Evolutionary conservation across 75 land plant species (phyloP).

Genomic region (Chamaecyparis obtusa): DNA sequence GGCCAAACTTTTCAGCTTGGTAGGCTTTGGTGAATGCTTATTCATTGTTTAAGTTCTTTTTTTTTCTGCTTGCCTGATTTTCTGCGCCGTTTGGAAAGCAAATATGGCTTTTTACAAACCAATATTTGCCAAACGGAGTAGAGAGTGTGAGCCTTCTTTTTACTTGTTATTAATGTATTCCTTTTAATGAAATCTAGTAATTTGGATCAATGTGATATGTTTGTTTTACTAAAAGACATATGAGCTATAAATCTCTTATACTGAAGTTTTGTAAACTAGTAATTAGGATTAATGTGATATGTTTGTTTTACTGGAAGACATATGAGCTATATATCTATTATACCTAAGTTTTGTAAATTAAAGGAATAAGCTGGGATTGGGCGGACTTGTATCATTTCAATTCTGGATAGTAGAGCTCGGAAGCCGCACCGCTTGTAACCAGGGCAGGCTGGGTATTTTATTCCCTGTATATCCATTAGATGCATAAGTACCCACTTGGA

Average conservation of each 20-base stretch:
- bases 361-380: not conserved
- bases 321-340: not conserved
- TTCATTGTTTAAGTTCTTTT: not conserved
- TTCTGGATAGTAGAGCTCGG: not conserved
- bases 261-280: not conserved
- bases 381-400: not conserved
- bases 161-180: not conserved
- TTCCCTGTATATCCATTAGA: not conserved
- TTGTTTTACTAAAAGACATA: not conserved
- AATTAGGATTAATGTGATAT: not conserved
- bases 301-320: not conserved
- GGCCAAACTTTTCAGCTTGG: constrained; percentile 76
- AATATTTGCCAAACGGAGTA: not conserved
- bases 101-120: not conserved
- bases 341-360: not conserved
- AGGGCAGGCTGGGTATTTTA: not conserved
- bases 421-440: not conserved
- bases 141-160: not conserved
- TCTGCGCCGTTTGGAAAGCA: not conserved
- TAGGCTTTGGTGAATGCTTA: constrained; percentile 14
- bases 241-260: not conserved
- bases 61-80: no score
- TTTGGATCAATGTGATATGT: not conserved
- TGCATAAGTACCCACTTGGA: not conserved
- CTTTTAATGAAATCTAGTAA: not conserved